These are phyloP conservation scores for Malassezia cuniculi DNA, from an alignment of 1,284 basidiomycete species.

Conservation along the genomic window DNA sequence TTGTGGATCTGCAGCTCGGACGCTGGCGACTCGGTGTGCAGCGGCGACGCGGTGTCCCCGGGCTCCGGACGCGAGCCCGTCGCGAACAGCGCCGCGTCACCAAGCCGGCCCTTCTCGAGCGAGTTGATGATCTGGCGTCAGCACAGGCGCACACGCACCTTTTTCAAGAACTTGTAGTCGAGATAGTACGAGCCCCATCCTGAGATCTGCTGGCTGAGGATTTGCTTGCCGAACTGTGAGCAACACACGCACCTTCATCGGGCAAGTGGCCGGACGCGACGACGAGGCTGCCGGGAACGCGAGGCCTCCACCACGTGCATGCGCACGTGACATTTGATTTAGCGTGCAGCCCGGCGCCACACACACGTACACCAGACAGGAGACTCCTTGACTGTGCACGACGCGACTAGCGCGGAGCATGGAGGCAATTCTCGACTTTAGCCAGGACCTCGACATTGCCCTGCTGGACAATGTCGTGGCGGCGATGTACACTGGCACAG, in stretches of 20 bases:
- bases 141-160: slow-evolving; percentile 47
- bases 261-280: no score
- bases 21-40: slow-evolving; percentile 23
- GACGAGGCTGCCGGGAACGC: no score
- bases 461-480: slow-evolving; percentile 41
- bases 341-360: neutral
- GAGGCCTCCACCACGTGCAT: no score
- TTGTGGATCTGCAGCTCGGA: slow-evolving; percentile 59
- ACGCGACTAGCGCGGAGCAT: slow-evolving; percentile 11
- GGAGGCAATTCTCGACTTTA: slow-evolving; percentile 42
- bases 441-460: slow-evolving; percentile 39
- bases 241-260: slow-evolving; percentile 11
- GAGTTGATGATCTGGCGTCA: slow-evolving; percentile 72
- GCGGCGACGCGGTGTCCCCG: slow-evolving; percentile 17
- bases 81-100: slow-evolving; percentile 74
- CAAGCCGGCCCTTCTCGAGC: slow-evolving; percentile 76
- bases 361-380: slow-evolving; percentile 3
- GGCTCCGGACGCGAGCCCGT: slow-evolving; percentile 59
- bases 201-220: slow-evolving; percentile 88
- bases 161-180: slow-evolving; percentile 96
- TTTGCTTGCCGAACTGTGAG: slow-evolving; percentile 87
- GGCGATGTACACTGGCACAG: slow-evolving; percentile 38
- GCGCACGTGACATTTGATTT: neutral
- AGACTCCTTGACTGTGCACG: neutral
- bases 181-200: slow-evolving; percentile 94